Evolutionary conservation across 2,329 filamentous ascomycete species (phyloP).

Genomic region (Pseudogymnoascus sp.): DNA sequence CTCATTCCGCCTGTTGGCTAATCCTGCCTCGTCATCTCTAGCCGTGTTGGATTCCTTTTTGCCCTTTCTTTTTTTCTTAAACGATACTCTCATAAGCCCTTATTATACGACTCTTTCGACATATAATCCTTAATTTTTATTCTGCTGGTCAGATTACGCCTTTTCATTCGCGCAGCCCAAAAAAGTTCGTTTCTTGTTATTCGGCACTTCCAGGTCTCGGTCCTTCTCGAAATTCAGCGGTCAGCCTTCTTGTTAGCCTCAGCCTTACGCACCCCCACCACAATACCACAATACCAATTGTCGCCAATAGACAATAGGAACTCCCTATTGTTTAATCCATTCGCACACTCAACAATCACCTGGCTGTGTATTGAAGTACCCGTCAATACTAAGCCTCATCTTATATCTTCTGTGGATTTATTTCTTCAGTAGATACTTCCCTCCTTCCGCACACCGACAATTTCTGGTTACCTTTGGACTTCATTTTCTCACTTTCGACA

Average conservation of each 20-base stretch:
- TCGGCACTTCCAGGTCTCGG: background rate
- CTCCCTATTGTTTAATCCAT: background rate
- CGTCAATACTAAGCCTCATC: constrained; percentile 5
- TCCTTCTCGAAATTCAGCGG: constrained; percentile 1
- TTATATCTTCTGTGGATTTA: constrained; percentile 8
- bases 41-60: constrained; percentile 4
- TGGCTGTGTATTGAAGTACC: constrained; percentile 3
- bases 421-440: constrained; percentile 6
- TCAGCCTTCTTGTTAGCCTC: constrained; percentile 5
- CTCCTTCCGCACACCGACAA: background rate
- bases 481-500: constrained; percentile 6
- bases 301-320: constrained; percentile 8
- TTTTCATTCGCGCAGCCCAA: constrained; percentile 2
- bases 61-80: background rate
- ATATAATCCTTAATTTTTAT: constrained; percentile 7
- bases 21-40: constrained; percentile 1
- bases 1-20: background rate
- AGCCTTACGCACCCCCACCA: background rate
- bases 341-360: constrained; percentile 7
- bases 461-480: constrained; percentile 4
- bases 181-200: constrained; percentile 2
- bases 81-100: background rate
- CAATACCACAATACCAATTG: background rate
- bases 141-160: constrained; percentile 8
- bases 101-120: constrained; percentile 2